Evolutionary conservation across 495 filamentous ascomycete genomes (phyloP).

Genomic region (Trichoderma virens): DNA sequence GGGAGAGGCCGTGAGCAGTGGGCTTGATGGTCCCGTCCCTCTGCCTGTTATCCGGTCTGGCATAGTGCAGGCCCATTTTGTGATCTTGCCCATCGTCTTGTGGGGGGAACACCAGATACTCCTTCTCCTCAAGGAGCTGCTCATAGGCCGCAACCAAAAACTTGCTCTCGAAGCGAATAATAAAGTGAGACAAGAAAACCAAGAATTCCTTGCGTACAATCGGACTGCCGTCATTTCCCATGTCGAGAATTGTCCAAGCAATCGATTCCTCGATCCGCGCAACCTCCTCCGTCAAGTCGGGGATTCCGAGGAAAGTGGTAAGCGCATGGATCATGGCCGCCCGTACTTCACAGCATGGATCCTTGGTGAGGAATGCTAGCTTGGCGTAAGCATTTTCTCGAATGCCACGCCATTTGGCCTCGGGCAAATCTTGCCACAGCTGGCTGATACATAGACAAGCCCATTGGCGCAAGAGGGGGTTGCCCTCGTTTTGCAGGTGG

Average conservation of each 20-base stretch:
- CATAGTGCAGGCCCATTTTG: conserved; percentile 49
- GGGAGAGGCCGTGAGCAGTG: conserved; percentile 52
- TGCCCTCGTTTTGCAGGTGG: conserved; percentile 76
- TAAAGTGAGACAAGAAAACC: conserved; percentile 88
- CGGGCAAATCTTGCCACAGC: conserved; percentile 82
- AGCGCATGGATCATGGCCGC: conserved; percentile 89
- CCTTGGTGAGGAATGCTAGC: conserved; percentile 72
- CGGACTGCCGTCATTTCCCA: conserved; percentile 84
- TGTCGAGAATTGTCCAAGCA: conserved; percentile 73
- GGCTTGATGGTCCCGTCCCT: conserved; percentile 42
- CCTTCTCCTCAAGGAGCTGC: conserved; percentile 77
- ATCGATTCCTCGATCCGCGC: conserved; percentile 82
- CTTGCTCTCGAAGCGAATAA: conserved; percentile 83
- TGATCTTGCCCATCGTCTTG: conserved; percentile 46
- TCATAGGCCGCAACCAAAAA: conserved; percentile 90
- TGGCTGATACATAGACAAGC: conserved; percentile 93
- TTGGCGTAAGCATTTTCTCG: conserved; percentile 68
- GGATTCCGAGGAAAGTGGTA: conserved; percentile 88
- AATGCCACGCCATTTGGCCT: conserved; percentile 92
- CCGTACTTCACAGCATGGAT: conserved; percentile 88
- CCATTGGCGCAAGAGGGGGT: conserved; percentile 89
- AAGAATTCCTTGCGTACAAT: conserved; percentile 89
- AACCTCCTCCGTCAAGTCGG: conserved; percentile 85
- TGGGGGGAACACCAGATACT: conserved; percentile 46
- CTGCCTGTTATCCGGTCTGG: conserved; percentile 40